Evolutionary conservation across 2,329 filamentous ascomycete species (phyloP), one percentile per base, ranked within the genome.

Genomic region (Trichoderma sp.): DNA sequence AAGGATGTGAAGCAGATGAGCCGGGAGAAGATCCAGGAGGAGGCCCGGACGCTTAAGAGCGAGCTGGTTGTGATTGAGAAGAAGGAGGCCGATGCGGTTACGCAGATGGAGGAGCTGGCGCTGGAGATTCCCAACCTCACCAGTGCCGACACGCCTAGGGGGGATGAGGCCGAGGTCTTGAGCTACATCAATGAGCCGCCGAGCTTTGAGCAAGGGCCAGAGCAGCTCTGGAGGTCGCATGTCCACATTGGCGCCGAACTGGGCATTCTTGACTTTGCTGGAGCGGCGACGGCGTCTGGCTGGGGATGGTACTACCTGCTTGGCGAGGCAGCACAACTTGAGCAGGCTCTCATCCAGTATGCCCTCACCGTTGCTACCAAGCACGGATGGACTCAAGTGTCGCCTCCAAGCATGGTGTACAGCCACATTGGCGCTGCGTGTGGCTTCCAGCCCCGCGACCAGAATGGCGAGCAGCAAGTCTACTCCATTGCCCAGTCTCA

Each of bases 301-400:
- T 99, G 96, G 96, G 97, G 97, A 1, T 99, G 95, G 94, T 99
- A 99, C 86, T 98, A 95, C 84, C 91, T 99, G 12, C 88, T 94
- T n/a, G 94, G 96, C 81, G 95, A 97, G 81, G 97, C 92, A 9
- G 95, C 95, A 0, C 91, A 97, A 83, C 89, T 99, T n/a, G 97
- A 99, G 85, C 96, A 98, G 82, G 97, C 97, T 0, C 89, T 99
- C 3, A 87, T 98, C 14, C 93, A 96, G 83, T 98, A 97, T 83
- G 93, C 97, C 0, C 88, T 98, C 3, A 88, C 89, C 11, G 90
- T 94, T 1, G 94, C 94, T 9, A 91, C 92, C 74, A 89, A 88
- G 66, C 88, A 91, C 78, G 94, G 94, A 68, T 99, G 95, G 94
- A 91, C 88, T 53, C 89, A 92, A 75, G 94, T 97, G 8, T 91